Evolutionary conservation across 352 stramenopile genomes (phyloP), one percentile per base, ranked within the genome.

Genomic region (Bremia lactucae): DNA sequence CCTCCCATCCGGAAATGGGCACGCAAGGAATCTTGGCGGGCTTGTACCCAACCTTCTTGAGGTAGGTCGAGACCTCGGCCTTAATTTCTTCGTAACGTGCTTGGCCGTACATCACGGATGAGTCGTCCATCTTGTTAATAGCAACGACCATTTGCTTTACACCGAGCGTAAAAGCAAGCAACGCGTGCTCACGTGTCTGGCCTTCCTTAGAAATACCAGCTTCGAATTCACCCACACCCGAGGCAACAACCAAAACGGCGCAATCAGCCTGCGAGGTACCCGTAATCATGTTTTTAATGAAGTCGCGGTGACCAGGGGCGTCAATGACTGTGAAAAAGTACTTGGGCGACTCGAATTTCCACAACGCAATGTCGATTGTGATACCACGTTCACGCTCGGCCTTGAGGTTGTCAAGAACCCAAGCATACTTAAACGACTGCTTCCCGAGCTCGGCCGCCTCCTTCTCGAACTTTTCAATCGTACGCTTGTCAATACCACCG

Each of bases 251-350:
- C 7, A 99, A 69, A 52, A 99, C 71, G 29, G 95, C 95, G 44
- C 94, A 90, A 80, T 99, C 95, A n/a, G 95, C 95, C 72, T 98
- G 95, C 51, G 88, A 96, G 10, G 94, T 97, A 40, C 95, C 95
- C 26, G 94, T 98, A 20, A 40, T 98, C 95, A 98, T 98, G 72
- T 99, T 99, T 88, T 98, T 98, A 70, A 98, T 98, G 72, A 98
- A 99, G 66, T 98, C 94, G 65, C 90, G 79, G 74, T 98, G 94
- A 23, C 95, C 96, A 29, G 96, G 96, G 31, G 91, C 83, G 82
- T 99, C 95, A 68, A 99, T 98, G 43, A 98, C 80, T 40, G 95
- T 99, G 68, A 97, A 98, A 66, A 92, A 69, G 77, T 90, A 97
- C 59, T 97, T 97, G 36, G 81, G 61, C 16, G 95, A 96, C 73